Evolutionary conservation across 345 rosid genomes (phyloP).

Genomic region (Heritiera fomes): DNA sequence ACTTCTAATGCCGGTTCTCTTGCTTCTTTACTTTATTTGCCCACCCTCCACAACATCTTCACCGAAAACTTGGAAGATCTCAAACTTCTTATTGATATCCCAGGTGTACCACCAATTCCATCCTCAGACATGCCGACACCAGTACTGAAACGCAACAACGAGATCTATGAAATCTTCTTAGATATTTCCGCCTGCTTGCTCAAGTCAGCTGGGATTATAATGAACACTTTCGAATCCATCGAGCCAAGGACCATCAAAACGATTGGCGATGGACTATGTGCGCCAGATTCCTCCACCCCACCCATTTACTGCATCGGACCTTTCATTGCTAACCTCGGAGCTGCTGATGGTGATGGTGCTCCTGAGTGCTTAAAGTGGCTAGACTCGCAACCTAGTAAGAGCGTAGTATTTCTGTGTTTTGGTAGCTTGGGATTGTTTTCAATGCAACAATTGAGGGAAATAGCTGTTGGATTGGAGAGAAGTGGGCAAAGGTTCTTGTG

Average conservation of each 20-base stretch:
- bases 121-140: slow-evolving; percentile 23
- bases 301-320: slow-evolving; percentile 46
- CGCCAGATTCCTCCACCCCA: slow-evolving; percentile 24
- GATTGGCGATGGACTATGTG: slow-evolving; percentile 31
- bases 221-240: slow-evolving; percentile 36
- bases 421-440: slow-evolving; percentile 64
- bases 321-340: background rate
- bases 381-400: slow-evolving; percentile 43
- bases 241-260: slow-evolving; percentile 32
- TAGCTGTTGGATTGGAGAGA: slow-evolving; percentile 43
- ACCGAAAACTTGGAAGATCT: slow-evolving; percentile 7
- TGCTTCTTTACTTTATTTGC: slow-evolving; percentile 27
- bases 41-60: background rate
- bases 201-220: slow-evolving; percentile 34
- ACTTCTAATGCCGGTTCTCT: slow-evolving; percentile 24
- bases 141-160: slow-evolving; percentile 23
- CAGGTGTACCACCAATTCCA: slow-evolving; percentile 30
- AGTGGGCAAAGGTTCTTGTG: slow-evolving; percentile 44
- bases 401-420: slow-evolving; percentile 57
- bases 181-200: slow-evolving; percentile 19
- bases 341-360: background rate
- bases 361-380: slow-evolving; percentile 48
- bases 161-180: slow-evolving; percentile 22
- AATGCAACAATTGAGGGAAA: slow-evolving; percentile 36
- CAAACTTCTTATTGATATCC: slow-evolving; percentile 12